Evolutionary conservation across 2,329 filamentous ascomycete species (phyloP).

Genomic region (Nigrospora sphaerica): DNA sequence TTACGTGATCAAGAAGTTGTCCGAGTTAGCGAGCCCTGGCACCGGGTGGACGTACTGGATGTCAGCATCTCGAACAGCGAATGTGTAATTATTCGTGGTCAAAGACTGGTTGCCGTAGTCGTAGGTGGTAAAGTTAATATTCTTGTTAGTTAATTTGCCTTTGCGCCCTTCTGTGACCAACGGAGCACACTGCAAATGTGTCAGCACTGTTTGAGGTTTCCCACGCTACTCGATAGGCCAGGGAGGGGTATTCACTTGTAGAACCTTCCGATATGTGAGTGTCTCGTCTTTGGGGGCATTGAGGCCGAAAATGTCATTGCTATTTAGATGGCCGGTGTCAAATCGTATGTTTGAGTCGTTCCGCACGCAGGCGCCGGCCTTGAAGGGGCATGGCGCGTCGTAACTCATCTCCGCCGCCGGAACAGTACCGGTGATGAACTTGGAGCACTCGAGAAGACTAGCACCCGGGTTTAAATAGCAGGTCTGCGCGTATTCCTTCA

Average conservation of each 20-base stretch:
- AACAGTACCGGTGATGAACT: neutral
- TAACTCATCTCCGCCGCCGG: neutral
- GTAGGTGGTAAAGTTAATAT: neutral
- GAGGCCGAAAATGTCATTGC: conserved; percentile 7
- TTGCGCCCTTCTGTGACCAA: neutral
- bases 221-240: neutral
- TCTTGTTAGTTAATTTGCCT: neutral
- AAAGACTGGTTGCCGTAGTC: neutral
- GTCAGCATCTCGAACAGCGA: neutral
- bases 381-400: conserved; percentile 8
- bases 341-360: conserved; percentile 2
- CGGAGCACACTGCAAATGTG: neutral
- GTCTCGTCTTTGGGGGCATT: conserved; percentile 5
- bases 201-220: neutral
- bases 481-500: conserved; percentile 8
- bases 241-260: neutral
- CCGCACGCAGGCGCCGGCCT: conserved; percentile 3
- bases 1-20: neutral
- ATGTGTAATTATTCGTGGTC: neutral
- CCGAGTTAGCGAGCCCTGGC: neutral
- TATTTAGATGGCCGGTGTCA: conserved; percentile 9
- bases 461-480: conserved; percentile 4
- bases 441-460: conserved; percentile 4
- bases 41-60: neutral
- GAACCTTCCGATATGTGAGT: conserved; percentile 3